Conservation (phyloP, 306 rosid genomes). For the Begonia loranthoides region DNA sequence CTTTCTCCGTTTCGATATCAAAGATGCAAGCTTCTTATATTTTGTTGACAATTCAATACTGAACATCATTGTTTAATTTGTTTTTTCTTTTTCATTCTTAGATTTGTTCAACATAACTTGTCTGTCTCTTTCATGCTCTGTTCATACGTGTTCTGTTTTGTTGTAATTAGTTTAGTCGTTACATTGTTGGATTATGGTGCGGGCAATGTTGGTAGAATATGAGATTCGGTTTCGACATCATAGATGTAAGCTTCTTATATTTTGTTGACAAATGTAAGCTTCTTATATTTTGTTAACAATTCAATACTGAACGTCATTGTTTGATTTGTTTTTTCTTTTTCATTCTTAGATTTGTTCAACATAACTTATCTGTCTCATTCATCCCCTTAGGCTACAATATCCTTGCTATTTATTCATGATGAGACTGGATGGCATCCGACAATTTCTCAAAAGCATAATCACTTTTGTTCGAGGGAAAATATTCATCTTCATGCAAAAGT, state of each 20-base stretch:
- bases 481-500: too few relatives aligned
- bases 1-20: slow-evolving; percentile 66
- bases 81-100: not conserved
- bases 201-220: slow-evolving; percentile 82
- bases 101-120: slow-evolving; percentile 15
- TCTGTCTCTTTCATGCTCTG: slow-evolving; percentile 5
- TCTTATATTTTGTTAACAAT: not conserved
- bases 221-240: slow-evolving; percentile 78
- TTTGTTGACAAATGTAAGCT: slow-evolving; percentile 24
- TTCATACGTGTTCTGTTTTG: too few relatives aligned
- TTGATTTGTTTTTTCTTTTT: not conserved
- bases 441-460: too few relatives aligned
- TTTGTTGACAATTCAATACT: not conserved
- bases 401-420: too few relatives aligned
- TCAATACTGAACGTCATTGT: not conserved
- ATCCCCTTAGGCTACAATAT: too few relatives aligned
- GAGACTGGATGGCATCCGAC: too few relatives aligned
- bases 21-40: slow-evolving; percentile 41
- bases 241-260: slow-evolving; percentile 40
- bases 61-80: not conserved
- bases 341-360: too few relatives aligned
- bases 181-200: slow-evolving; percentile 92
- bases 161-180: slow-evolving; percentile 38
- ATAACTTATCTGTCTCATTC: too few relatives aligned
- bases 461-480: too few relatives aligned